A percentile compares a stretch with the other conserved stretches of the same genome.
Evolutionary conservation across 495 filamentous ascomycete species (phyloP).

Genomic region (Pyrenopolyporus hunteri): DNA sequence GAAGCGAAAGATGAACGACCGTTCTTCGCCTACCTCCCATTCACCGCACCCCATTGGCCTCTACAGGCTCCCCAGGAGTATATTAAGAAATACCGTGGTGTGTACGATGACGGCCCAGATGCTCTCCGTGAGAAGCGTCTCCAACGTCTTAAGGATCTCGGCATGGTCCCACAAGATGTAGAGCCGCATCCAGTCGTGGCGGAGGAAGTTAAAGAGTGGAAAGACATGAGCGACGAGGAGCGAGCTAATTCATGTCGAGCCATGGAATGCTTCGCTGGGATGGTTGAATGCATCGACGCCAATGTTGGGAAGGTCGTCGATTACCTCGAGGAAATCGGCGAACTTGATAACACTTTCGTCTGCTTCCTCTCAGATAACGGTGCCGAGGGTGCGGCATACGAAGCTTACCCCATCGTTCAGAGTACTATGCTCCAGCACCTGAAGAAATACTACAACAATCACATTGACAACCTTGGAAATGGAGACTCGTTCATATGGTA

Average conservation of each 20-base stretch:
- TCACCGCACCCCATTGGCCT: conserved; percentile 68
- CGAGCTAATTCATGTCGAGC: conserved; percentile 60
- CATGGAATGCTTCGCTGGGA: conserved; percentile 67
- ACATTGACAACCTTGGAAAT: conserved; percentile 65
- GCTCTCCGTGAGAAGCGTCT: conserved; percentile 59
- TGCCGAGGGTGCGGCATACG: conserved; percentile 67
- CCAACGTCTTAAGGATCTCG: conserved; percentile 57
- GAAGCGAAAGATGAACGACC: conserved; percentile 56
- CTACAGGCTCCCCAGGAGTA: conserved; percentile 63
- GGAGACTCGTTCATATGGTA: conserved; percentile 70
- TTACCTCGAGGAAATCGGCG: conserved; percentile 62
- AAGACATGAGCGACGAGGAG: conserved; percentile 58
- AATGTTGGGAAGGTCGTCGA: conserved; percentile 68
- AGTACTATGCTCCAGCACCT: conserved; percentile 58
- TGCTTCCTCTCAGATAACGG: conserved; percentile 71
- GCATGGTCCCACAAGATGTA: conserved; percentile 59
- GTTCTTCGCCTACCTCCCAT: conserved; percentile 66
- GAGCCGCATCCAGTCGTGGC: conserved; percentile 63
- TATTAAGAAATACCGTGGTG: conserved; percentile 60
- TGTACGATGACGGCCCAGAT: conserved; percentile 64
- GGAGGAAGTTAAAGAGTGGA: conserved; percentile 63
- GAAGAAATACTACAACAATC: conserved; percentile 68
- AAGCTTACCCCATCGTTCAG: conserved; percentile 63
- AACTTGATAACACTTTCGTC: conserved; percentile 68
- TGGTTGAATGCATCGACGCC: conserved; percentile 67